Percentiles rank a stretch among this genome's conserved stretches.
phyloP scores from a whole-genome alignment of 2,329 filamentous ascomycete species.

The Tolypocladium guangdongense region DNA sequence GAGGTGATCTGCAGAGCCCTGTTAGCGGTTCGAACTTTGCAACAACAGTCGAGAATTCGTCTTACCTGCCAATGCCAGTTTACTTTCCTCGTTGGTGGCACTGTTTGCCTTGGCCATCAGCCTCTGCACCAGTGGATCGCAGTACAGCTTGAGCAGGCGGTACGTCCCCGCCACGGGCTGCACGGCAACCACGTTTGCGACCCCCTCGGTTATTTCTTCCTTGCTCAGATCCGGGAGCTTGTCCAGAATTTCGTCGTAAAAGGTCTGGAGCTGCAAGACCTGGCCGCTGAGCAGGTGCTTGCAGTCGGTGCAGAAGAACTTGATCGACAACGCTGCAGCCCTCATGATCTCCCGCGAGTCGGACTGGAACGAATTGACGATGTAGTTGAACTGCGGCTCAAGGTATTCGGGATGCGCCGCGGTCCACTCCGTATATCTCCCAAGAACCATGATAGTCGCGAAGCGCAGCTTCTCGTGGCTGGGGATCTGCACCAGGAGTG shows the following conservation, averaged over 20 bases:
- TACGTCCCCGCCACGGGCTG: conserved; percentile 75
- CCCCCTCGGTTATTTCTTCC: conserved; percentile 92
- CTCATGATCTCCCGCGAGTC: conserved; percentile 83
- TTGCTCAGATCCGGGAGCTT: conserved; percentile 77
- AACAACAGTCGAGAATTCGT: background rate
- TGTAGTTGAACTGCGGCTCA: conserved; percentile 88
- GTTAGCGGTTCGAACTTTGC: conserved; percentile 8
- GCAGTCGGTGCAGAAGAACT: conserved; percentile 95
- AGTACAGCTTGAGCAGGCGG: conserved; percentile 80
- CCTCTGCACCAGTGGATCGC: conserved; percentile 76
- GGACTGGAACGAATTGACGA: conserved; percentile 84
- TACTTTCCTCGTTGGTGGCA: conserved; percentile 71
- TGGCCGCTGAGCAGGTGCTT: conserved; percentile 74
- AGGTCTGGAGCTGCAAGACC: conserved; percentile 76
- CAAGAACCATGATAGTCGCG: conserved; percentile 94
- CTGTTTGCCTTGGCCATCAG: conserved; percentile 80
- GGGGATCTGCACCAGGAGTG: conserved; percentile 85
- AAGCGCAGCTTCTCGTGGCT: conserved; percentile 97
- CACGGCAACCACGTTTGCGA: conserved; percentile 80
- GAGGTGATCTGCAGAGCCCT: conserved; percentile 56
- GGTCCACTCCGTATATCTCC: conserved; percentile 96
- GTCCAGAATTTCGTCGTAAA: conserved; percentile 84
- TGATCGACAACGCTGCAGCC: conserved; percentile 86
- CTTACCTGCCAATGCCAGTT: conserved; percentile 74
- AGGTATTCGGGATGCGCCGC: conserved; percentile 86